Evolutionary conservation across 805 yeast genomes (phyloP).

Genomic region (Priceomyces haplophilus): DNA sequence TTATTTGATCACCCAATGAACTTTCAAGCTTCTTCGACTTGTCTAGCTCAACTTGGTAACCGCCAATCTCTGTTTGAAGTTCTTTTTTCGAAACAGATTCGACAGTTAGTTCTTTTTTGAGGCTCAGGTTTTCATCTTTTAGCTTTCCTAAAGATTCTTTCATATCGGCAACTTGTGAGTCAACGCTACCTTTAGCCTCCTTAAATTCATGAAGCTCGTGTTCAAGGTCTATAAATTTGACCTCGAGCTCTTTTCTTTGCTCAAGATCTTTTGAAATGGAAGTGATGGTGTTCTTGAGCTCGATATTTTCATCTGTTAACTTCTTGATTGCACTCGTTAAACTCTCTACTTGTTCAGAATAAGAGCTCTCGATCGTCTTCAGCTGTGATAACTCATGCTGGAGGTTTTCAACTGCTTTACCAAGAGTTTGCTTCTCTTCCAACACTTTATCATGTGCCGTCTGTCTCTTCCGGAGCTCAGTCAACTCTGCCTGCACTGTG

Average conservation of each 20-base stretch:
- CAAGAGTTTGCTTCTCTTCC: constrained; percentile 2
- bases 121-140: constrained; percentile 2
- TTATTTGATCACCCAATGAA: neutral
- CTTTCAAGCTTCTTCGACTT: constrained; percentile 2
- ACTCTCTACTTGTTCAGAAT: neutral
- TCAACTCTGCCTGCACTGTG: constrained; percentile 6
- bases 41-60: neutral
- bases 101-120: neutral
- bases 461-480: constrained; percentile 6
- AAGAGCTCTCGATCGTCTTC: constrained; percentile 8
- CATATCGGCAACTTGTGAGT: neutral
- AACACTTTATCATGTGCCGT: neutral
- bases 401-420: constrained; percentile 8
- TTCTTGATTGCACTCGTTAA: neutral
- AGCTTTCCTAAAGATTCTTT: neutral
- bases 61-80: neutral
- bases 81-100: neutral
- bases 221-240: neutral
- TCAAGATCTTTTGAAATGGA: neutral
- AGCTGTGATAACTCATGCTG: constrained; percentile 10
- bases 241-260: neutral
- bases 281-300: neutral
- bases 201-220: neutral
- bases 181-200: neutral
- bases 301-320: constrained; percentile 2